These are phyloP conservation scores for Tubosaeta sp. DNA, from an alignment of 768 basidiomycete species.

Conservation along the genomic window DNA sequence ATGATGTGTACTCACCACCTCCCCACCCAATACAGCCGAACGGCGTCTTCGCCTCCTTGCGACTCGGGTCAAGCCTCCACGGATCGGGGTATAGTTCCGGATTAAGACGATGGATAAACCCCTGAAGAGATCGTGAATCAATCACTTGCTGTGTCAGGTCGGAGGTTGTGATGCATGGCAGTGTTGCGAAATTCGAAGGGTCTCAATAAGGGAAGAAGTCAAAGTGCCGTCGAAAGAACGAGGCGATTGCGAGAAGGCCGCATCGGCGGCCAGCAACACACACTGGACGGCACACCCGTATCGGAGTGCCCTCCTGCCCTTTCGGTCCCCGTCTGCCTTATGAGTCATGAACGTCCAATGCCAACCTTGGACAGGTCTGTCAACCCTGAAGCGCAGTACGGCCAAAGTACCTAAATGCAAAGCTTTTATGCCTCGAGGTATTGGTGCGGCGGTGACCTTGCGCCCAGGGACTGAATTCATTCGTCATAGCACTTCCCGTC, in stretches of 20 bases:
- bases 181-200: conserved; percentile 74
- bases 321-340: conserved; percentile 14
- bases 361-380: conserved; percentile 12
- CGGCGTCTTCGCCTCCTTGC: conserved; percentile 46
- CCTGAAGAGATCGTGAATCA: conserved; percentile 67
- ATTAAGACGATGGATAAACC: conserved; percentile 77
- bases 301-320: conserved; percentile 9
- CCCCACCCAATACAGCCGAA: conserved; percentile 76
- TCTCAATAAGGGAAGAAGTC: conserved; percentile 82
- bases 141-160: conserved; percentile 68
- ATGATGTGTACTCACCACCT: conserved; percentile 51
- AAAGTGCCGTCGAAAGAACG: conserved; percentile 66
- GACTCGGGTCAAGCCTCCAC: conserved; percentile 68
- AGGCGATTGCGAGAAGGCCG: conserved; percentile 50
- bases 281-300: conserved; percentile 8
- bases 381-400: conserved; percentile 33
- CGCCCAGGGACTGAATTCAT: conserved; percentile 23
- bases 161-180: conserved; percentile 76
- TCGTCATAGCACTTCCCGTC: conserved; percentile 29
- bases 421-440: conserved; percentile 29
- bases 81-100: conserved; percentile 69
- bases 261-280: conserved; percentile 7
- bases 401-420: conserved; percentile 28
- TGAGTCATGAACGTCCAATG: conserved; percentile 14
- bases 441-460: conserved; percentile 15